Base-by-base conservation (phyloP, 2,329 filamentous ascomycete genomes). In the Bipolaris oryzae region DNA sequence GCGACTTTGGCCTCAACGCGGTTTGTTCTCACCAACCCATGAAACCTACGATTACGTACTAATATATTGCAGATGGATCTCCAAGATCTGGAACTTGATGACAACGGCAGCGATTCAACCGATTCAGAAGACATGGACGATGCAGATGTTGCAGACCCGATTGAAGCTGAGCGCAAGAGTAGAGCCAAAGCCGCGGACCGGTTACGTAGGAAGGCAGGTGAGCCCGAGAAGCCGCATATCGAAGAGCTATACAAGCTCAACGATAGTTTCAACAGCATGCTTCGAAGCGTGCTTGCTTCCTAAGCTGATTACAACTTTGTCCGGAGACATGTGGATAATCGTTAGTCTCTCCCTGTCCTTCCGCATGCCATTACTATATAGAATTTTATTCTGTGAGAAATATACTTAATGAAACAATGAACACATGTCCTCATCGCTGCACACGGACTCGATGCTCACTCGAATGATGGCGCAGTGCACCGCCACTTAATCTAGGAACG, bases 1-100 rank as follows among this genome's bases (percentile, higher is more conserved):
- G 85, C 46, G 95, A 99, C 77, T 99, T 99, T 78, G 95, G 95
- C 0, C 80, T 99, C 18, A 87, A 97, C 72, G 86, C 90, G 69
- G 88, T 90, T 78, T 44, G 42, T 56, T 31, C 11, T n/a, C n/a
- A 10, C 25, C 35, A 13, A 42, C 38, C 39, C 11, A 10, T 28
- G 21, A 33, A 37, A 5, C 5, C 34, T 11, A 7, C 25, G 35
- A n/a, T 47, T 21, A n/a, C 38, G 28, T 35, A 55, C 33, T 67
- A 50, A 65, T 41, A n/a, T 28, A 1, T 9, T 45, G 7, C 57
- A 85, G 84, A 78, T 78, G 71, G 95, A 98, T 73, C 80, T 98
- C 13, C 86, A 94, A 72, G 93, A 96, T 60, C 87, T 97, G 75
- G 86, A 86, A 42, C 91, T 95, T 66, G 90, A 90, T 3, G 90